Evolutionary conservation across 352 stramenopile genomes (phyloP), one percentile per base, ranked within the genome.

Genomic region (Phytophthora parvispora): DNA sequence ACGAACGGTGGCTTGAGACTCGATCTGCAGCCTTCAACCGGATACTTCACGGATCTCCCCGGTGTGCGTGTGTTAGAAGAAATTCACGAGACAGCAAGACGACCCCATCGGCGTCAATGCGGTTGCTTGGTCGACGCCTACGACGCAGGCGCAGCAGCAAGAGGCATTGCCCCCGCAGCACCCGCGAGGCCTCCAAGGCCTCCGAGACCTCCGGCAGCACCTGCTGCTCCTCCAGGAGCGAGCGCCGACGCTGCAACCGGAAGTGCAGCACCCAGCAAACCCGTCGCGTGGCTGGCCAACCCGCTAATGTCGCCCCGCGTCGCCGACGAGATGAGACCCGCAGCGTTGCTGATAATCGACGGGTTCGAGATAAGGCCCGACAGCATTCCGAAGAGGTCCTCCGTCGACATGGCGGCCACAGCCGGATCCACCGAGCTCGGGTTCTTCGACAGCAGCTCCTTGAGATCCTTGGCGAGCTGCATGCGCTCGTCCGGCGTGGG

Each of bases 351-450:
- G 31, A 38, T 16, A 9, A 65, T 16, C 6, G 31, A 5, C 9
- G 60, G 60, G 48, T 63, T 74, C 25, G 45, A 9, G 18, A 40
- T 22, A 3, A 52, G n/a, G 20, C 50, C 22, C 13, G 45, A 31
- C 3, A 74, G 22, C 4, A 75, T 15, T 43, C 43, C 40, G 25
- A 63, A 43, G 18, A 75, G 43, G 32, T 67, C 50, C 18, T 67
- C 38, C 0, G 29, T 62, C 22, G 40, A 63, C 48, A 71, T 48
- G 3, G 28, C 22, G 12, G 28, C 32, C 18, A 49, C 10, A 4
- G 42, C 20, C 42, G 42, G 42, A 48, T 48, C 42, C 42, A 48
- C 22, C 2, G 32, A 10, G 32, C 40, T 15, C 22, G 42, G 22
- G 27, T 42, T 31, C 10, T 7, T 27, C 24, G 20, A 6, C 49